These are phyloP conservation scores for Aspergillus bertholletiae DNA, from an alignment of 495 filamentous ascomycete species.

Conservation along the genomic window DNA sequence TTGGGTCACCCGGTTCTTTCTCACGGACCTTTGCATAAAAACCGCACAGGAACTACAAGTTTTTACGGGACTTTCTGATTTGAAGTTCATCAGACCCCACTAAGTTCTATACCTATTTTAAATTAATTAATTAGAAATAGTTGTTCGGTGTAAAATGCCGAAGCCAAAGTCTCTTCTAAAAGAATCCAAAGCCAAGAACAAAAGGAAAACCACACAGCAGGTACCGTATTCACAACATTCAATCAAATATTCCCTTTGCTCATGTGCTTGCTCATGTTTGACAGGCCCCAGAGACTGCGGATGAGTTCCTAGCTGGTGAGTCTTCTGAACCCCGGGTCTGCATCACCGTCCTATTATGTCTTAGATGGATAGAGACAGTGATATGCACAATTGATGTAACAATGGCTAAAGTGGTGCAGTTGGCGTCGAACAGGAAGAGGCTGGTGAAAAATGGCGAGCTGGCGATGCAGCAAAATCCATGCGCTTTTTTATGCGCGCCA, in stretches of 20 bases:
- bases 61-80: neutral
- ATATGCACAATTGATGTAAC: neutral
- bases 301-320: slow-evolving; percentile 58
- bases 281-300: slow-evolving; percentile 54
- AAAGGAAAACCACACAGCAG: slow-evolving; percentile 44
- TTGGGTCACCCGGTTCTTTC: neutral
- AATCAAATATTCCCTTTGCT: neutral
- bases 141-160: slow-evolving; percentile 38
- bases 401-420: slow-evolving; percentile 26
- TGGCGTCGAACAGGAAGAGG: slow-evolving; percentile 66
- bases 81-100: too few species aligned
- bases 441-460: slow-evolving; percentile 70
- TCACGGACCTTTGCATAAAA: neutral
- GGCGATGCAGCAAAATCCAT: slow-evolving; percentile 66
- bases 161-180: slow-evolving; percentile 52
- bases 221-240: slow-evolving; percentile 15
- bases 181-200: slow-evolving; percentile 38
- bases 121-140: neutral
- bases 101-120: too few species aligned
- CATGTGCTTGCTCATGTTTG: neutral
- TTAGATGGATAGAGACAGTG: neutral
- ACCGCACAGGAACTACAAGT: neutral
- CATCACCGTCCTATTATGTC: neutral
- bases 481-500: slow-evolving; percentile 65
- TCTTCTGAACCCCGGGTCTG: neutral